Conservation (phyloP, 1,139 yeast genomes). For the Blastobotrys niveus region DNA sequence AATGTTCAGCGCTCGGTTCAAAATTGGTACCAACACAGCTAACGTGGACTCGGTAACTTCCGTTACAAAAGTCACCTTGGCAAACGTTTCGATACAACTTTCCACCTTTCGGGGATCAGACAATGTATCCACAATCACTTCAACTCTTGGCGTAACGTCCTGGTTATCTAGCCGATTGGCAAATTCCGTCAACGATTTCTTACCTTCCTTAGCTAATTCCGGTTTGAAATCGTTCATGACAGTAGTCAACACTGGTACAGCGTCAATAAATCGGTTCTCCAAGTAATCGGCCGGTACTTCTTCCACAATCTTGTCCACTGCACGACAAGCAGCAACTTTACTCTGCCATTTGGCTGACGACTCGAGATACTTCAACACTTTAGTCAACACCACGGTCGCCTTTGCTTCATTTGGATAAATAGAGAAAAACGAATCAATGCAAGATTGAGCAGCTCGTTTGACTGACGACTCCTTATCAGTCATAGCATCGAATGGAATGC, state of each 20-base stretch:
- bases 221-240: slow-evolving; percentile 94
- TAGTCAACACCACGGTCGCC: slow-evolving; percentile 61
- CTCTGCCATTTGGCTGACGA: slow-evolving; percentile 94
- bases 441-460: slow-evolving; percentile 60
- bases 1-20: slow-evolving; percentile 83
- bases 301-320: slow-evolving; percentile 66
- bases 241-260: slow-evolving; percentile 82
- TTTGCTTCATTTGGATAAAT: slow-evolving; percentile 76
- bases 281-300: slow-evolving; percentile 81
- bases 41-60: slow-evolving; percentile 97
- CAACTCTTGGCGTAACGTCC: slow-evolving; percentile 83
- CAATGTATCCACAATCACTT: slow-evolving; percentile 78
- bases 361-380: slow-evolving; percentile 54
- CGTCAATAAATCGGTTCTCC: slow-evolving; percentile 70
- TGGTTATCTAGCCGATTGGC: slow-evolving; percentile 84
- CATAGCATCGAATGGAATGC: slow-evolving; percentile 54
- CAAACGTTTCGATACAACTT: slow-evolving; percentile 79
- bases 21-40: slow-evolving; percentile 83
- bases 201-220: slow-evolving; percentile 84
- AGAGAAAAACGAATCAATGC: slow-evolving; percentile 60
- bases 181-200: slow-evolving; percentile 59
- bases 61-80: slow-evolving; percentile 95
- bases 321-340: slow-evolving; percentile 70
- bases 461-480: slow-evolving; percentile 87
- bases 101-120: slow-evolving; percentile 88